phyloP scores from a whole-genome alignment of 2,329 filamentous ascomycete species.

The Aspergillus cejpii region DNA sequence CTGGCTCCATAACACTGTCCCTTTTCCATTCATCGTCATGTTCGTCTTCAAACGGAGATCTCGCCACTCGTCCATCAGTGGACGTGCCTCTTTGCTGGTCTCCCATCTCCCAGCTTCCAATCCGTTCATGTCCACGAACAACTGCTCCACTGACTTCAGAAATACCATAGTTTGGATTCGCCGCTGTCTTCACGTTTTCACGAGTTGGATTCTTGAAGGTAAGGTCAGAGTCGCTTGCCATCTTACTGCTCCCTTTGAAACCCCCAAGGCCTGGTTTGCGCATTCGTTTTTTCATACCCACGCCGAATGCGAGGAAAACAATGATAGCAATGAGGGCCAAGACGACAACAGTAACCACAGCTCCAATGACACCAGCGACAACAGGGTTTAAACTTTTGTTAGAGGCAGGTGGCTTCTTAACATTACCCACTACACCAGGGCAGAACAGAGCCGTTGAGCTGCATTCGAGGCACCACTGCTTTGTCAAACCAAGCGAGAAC shows the following conservation, averaged over 20 bases:
- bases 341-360: slow-evolving; percentile 46
- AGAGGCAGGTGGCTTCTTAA: background rate
- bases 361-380: slow-evolving; percentile 53
- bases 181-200: slow-evolving; percentile 32
- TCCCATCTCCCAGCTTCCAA: slow-evolving; percentile 54
- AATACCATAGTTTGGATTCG: slow-evolving; percentile 22
- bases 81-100: slow-evolving; percentile 25
- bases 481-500: slow-evolving; percentile 40
- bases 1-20: slow-evolving; percentile 38
- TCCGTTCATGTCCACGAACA: slow-evolving; percentile 45
- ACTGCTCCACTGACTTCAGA: slow-evolving; percentile 10
- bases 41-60: slow-evolving; percentile 43
- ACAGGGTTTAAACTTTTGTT: slow-evolving; percentile 35
- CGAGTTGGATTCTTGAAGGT: slow-evolving; percentile 39
- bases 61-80: slow-evolving; percentile 11
- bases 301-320: slow-evolving; percentile 40
- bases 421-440: slow-evolving; percentile 32
- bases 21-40: slow-evolving; percentile 35
- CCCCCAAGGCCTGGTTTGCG: slow-evolving; percentile 44
- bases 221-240: slow-evolving; percentile 51
- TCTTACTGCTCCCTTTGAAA: slow-evolving; percentile 51
- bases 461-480: slow-evolving; percentile 50
- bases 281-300: slow-evolving; percentile 43
- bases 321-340: slow-evolving; percentile 39
- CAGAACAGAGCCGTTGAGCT: slow-evolving; percentile 47